Evolutionary conservation across 352 stramenopile species (phyloP).

Genomic region (Plasmopara muralis): DNA sequence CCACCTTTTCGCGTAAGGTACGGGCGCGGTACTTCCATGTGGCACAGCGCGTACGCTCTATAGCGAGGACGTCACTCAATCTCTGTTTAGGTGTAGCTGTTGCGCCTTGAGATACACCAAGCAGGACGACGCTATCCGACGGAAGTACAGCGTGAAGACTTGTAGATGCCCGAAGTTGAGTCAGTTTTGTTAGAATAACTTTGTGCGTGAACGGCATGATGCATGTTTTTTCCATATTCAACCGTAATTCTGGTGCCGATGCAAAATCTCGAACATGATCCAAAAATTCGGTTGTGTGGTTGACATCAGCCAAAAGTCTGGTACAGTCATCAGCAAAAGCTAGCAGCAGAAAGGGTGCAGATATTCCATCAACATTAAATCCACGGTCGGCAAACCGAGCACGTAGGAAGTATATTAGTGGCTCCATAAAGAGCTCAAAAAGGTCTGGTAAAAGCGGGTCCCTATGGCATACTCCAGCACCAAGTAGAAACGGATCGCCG

Average conservation of each 20-base stretch:
- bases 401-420: constrained; percentile 9
- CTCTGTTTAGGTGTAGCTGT: no score
- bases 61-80: no score
- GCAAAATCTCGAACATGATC: not conserved
- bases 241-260: constrained; percentile 1
- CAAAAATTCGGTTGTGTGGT: constrained; percentile 1
- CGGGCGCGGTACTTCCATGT: no score
- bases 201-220: constrained; percentile 12
- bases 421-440: constrained; percentile 13
- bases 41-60: no score
- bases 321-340: constrained; percentile 17
- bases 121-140: no score
- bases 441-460: constrained; percentile 13
- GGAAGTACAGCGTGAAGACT: no score
- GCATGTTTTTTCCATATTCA: constrained; percentile 10
- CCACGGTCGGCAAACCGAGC: not conserved
- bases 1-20: no score
- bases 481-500: constrained; percentile 7
- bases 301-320: constrained; percentile 2
- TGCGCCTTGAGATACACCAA: no score
- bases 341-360: not conserved
- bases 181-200: not conserved
- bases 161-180: no score
- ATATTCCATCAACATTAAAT: not conserved
- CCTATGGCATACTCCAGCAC: constrained; percentile 12